phyloP scores from a whole-genome alignment of 306 rosid species.

The Datisca glomerata region DNA sequence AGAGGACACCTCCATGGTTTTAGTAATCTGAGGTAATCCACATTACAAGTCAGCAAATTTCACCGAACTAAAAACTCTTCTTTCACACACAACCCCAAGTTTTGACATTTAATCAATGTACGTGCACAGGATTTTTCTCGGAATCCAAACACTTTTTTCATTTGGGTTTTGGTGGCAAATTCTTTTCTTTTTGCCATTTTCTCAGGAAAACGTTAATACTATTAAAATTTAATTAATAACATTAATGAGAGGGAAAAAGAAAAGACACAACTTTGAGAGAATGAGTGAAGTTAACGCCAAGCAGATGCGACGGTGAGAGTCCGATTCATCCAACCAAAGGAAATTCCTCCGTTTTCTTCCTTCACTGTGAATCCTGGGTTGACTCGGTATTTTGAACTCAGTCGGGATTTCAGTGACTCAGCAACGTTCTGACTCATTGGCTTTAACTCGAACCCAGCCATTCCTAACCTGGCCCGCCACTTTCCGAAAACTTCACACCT shows the following conservation, averaged over 20 bases:
- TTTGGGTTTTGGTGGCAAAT: constrained; percentile 14
- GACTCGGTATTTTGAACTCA: constrained; percentile 20
- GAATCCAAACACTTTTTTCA: constrained; percentile 37
- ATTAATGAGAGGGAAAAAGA: constrained; percentile 6
- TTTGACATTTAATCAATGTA: no score
- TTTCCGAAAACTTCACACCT: constrained; percentile 88
- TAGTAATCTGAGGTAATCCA: neutral
- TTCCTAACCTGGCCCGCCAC: constrained; percentile 88
- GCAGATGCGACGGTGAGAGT: constrained; percentile 86
- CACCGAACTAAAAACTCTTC: no score
- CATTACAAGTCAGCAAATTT: constrained; percentile 6
- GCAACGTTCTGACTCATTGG: constrained; percentile 45
- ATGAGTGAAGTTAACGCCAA: constrained; percentile 72
- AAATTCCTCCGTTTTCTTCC: constrained; percentile 68
- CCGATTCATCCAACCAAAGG: constrained; percentile 80
- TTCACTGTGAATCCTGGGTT: constrained; percentile 46
- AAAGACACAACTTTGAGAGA: neutral
- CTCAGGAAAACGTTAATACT: constrained; percentile 42
- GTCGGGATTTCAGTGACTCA: constrained; percentile 28
- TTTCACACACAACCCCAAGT: no score
- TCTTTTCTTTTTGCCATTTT: constrained; percentile 48
- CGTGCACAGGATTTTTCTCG: constrained; percentile 20
- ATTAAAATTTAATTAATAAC: constrained; percentile 14
- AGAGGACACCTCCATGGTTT: constrained; percentile 12
- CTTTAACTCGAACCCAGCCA: constrained; percentile 75